A percentile compares a stretch with the other conserved stretches of the same genome.
phyloP scores from a whole-genome alignment of 106 monocot species.

The Apostasia ramifera region DNA sequence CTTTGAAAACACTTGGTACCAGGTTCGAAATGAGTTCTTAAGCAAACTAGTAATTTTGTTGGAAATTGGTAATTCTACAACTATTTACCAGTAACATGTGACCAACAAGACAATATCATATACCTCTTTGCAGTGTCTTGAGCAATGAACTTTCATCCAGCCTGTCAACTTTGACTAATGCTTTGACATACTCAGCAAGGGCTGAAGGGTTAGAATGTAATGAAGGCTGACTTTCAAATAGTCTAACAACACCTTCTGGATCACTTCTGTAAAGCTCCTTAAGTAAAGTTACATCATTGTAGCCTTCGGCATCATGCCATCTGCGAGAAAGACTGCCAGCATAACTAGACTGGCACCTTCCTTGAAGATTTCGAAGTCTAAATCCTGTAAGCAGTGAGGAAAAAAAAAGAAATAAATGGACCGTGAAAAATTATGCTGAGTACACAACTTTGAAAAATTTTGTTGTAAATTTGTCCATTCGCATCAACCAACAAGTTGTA shows the following conservation, averaged over 20 bases:
- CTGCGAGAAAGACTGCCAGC: slow-evolving; percentile 65
- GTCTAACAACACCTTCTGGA: slow-evolving; percentile 65
- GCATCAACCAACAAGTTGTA: too few species aligned
- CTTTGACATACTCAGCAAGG: slow-evolving; percentile 89
- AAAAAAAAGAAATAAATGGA: background rate
- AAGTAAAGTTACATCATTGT: slow-evolving; percentile 55
- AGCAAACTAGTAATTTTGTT: too few species aligned
- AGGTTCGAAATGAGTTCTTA: too few species aligned
- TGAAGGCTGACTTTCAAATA: slow-evolving; percentile 83
- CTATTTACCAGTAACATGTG: background rate
- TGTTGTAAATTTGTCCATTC: too few species aligned
- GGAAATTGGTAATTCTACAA: too few species aligned
- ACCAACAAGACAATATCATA: background rate
- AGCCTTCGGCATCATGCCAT: slow-evolving; percentile 40
- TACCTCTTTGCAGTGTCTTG: slow-evolving; percentile 89
- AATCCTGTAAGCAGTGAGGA: slow-evolving; percentile 24
- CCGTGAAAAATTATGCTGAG: background rate
- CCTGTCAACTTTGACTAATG: slow-evolving; percentile 85
- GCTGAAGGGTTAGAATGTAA: slow-evolving; percentile 86
- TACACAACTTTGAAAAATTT: too few species aligned
- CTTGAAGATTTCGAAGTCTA: slow-evolving; percentile 33
- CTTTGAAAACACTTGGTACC: too few species aligned
- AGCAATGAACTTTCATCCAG: slow-evolving; percentile 87
- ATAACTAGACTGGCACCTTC: slow-evolving; percentile 68
- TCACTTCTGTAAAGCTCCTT: slow-evolving; percentile 94